A percentile compares a stretch with the other conserved stretches of the same genome.
Conservation (phyloP, 306 rosid genomes). For the Mimosa pudica region DNA sequence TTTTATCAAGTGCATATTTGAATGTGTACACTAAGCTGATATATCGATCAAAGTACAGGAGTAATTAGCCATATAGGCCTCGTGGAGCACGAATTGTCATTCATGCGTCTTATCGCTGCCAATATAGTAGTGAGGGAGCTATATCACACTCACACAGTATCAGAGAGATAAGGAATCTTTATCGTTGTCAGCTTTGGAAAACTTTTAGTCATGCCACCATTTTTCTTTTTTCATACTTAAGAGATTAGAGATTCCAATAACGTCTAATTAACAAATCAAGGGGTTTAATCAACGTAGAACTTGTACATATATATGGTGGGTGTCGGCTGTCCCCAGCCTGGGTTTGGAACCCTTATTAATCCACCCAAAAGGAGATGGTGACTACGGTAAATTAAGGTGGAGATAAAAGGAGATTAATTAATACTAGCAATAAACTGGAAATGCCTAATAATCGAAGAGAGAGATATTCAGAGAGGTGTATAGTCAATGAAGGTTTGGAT, state of each 20-base stretch:
- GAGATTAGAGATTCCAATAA: constrained; percentile 56
- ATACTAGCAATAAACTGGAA: not conserved
- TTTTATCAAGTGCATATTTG: constrained; percentile 42
- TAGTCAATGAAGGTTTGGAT: constrained; percentile 23
- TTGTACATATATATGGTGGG: constrained; percentile 36
- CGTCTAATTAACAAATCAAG: constrained; percentile 39
- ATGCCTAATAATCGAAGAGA: constrained; percentile 42
- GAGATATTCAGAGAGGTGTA: not conserved
- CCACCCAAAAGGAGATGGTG: constrained; percentile 29
- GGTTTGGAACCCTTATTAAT: constrained; percentile 55
- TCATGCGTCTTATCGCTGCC: constrained; percentile 9
- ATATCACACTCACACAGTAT: not conserved
- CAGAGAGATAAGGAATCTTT: not conserved
- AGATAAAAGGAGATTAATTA: constrained; percentile 22
- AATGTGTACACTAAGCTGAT: constrained; percentile 27
- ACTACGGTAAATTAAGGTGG: constrained; percentile 61
- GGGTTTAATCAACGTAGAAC: constrained; percentile 26
- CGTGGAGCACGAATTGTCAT: constrained; percentile 44
- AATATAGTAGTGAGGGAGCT: not conserved
- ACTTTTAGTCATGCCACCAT: not conserved
- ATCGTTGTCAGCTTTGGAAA: not conserved
- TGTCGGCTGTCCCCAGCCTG: constrained; percentile 37
- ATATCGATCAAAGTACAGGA: not conserved
- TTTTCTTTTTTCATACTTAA: not conserved
- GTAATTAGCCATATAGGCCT: constrained; percentile 19